Conservation (phyloP, 2,329 filamentous ascomycete genomes). For the Microascus cirrosus region DNA sequence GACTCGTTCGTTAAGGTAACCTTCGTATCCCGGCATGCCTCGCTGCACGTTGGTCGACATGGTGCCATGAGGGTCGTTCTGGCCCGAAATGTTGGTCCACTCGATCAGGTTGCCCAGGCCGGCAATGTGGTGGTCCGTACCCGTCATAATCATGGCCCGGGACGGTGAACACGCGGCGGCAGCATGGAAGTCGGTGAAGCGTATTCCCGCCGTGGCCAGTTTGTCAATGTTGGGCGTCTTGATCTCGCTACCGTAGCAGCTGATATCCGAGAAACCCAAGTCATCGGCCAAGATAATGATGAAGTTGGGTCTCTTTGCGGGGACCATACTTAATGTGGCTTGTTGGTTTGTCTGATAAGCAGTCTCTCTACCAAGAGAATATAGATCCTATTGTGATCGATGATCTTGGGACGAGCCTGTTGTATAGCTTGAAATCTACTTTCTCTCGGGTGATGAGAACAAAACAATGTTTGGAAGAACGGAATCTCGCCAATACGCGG, state of each 20-base stretch:
- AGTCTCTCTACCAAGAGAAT: too few relatives aligned
- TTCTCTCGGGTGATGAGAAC: too few relatives aligned
- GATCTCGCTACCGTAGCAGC: slow-evolving; percentile 49
- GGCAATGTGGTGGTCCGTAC: slow-evolving; percentile 49
- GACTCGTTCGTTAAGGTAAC: slow-evolving; percentile 50
- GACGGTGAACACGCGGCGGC: slow-evolving; percentile 52
- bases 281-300: slow-evolving; percentile 48
- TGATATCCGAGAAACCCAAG: slow-evolving; percentile 48
- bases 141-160: slow-evolving; percentile 53
- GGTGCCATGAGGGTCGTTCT: neutral
- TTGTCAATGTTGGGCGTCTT: slow-evolving; percentile 47
- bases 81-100: slow-evolving; percentile 13
- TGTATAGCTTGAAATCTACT: too few relatives aligned
- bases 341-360: too few relatives aligned
- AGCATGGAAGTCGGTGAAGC: slow-evolving; percentile 52
- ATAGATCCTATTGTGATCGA: too few relatives aligned
- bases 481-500: too few relatives aligned
- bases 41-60: slow-evolving; percentile 13
- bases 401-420: too few relatives aligned
- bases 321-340: neutral
- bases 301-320: slow-evolving; percentile 44
- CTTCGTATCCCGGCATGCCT: slow-evolving; percentile 50
- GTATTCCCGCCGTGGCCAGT: slow-evolving; percentile 30
- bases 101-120: slow-evolving; percentile 48
- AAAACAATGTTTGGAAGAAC: too few relatives aligned